Evolutionary conservation across 1,284 basidiomycete genomes (phyloP).

Genomic region (Ustilago loliicola): DNA sequence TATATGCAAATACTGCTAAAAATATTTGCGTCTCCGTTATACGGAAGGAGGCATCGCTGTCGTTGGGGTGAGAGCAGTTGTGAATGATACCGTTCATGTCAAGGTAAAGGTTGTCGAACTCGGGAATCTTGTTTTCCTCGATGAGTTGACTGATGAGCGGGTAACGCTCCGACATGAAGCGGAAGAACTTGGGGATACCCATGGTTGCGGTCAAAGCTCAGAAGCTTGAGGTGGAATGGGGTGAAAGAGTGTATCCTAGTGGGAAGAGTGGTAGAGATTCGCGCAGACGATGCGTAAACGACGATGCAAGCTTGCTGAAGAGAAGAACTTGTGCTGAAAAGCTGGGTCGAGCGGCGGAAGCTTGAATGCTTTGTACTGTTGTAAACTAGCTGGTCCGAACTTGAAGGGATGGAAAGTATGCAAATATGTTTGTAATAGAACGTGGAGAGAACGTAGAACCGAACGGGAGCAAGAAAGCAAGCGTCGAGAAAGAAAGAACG

Average conservation of each 20-base stretch:
- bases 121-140: conserved; percentile 95
- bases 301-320: not conserved
- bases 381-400: not conserved
- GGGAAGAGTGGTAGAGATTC: not conserved
- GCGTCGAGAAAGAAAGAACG: conserved; percentile 18
- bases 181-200: conserved; percentile 74
- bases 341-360: not conserved
- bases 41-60: conserved; percentile 94
- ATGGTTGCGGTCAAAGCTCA: conserved; percentile 27
- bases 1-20: conserved; percentile 94
- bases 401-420: conserved; percentile 8
- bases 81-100: conserved; percentile 99
- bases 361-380: not conserved
- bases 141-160: conserved; percentile 98
- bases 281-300: not conserved
- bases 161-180: conserved; percentile 85
- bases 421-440: conserved; percentile 31
- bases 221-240: not conserved
- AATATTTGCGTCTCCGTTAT: conserved; percentile 94
- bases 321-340: not conserved
- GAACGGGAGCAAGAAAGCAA: conserved; percentile 20
- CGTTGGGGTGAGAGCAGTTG: conserved; percentile 81
- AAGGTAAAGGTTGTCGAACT: conserved; percentile 87
- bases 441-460: conserved; percentile 14
- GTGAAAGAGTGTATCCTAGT: conserved; percentile 4